Evolutionary conservation across 495 filamentous ascomycete genomes (phyloP).

Genomic region (Sporormia fimetaria): DNA sequence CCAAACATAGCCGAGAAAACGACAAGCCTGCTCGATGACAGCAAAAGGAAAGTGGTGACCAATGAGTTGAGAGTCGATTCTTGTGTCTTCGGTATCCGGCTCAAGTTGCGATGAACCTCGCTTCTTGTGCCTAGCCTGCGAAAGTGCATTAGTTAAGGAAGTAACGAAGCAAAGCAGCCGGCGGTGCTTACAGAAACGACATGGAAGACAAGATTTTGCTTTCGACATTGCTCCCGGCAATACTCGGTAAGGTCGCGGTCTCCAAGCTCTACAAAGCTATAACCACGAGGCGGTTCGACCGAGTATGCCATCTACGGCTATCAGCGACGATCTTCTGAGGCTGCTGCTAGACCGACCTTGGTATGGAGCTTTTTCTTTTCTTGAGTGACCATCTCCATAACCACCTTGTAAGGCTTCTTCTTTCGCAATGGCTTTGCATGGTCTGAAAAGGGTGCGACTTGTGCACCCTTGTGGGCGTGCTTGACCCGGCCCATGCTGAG

Average conservation of each 20-base stretch:
- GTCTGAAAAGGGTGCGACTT: slow-evolving; percentile 6
- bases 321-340: slow-evolving; percentile 19
- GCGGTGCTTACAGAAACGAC: slow-evolving; percentile 61
- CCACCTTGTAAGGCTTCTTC: slow-evolving; percentile 43
- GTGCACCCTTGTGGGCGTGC: background rate
- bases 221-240: slow-evolving; percentile 72
- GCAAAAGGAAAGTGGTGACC: slow-evolving; percentile 65
- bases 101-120: slow-evolving; percentile 8
- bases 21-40: slow-evolving; percentile 46
- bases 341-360: slow-evolving; percentile 38
- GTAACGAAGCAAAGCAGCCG: background rate
- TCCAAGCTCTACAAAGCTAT: slow-evolving; percentile 73
- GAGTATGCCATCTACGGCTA: slow-evolving; percentile 24
- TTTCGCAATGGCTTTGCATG: slow-evolving; percentile 24
- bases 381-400: slow-evolving; percentile 46
- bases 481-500: background rate
- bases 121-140: slow-evolving; percentile 28
- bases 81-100: slow-evolving; percentile 27
- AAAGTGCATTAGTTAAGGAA: background rate
- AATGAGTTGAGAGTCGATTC: slow-evolving; percentile 55
- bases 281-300: slow-evolving; percentile 53
- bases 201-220: slow-evolving; percentile 53
- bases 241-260: slow-evolving; percentile 59
- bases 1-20: slow-evolving; percentile 21
- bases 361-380: slow-evolving; percentile 50